Base-by-base conservation (phyloP, 2,329 filamentous ascomycete genomes). In the Colletotrichum eremochloae region DNA sequence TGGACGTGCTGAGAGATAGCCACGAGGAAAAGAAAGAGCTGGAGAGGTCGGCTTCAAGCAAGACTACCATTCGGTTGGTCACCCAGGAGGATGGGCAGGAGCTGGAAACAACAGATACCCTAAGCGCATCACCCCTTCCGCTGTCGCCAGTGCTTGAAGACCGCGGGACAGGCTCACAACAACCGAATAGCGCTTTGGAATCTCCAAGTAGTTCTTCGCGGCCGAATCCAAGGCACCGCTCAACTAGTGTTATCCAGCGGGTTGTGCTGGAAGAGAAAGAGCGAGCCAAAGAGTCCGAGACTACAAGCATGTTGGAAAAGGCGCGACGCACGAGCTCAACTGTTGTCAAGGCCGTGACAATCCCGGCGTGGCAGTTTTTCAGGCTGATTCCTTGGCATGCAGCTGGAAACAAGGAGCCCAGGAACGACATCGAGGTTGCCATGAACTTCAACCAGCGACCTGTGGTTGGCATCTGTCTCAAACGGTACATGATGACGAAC, bases 341-440 rank as follows among this genome's bases (percentile, higher is more conserved):
- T 2, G 85, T 86, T 68, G 86, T 84, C 76, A 97, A 96, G 78
- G 95, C 97, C 77, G 93, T 98, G 18, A 92, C 96, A 71, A 97
- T 98, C 85, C 96, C 96, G 48, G 96, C 96, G 2, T 98, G 95
- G 95, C 96, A 98, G 78, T 97, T 98, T 79, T 98, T 98, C 83
- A 94, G 93, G 78, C 85, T 98, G 36, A 94, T 98, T 77, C 95
- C 95, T 38, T 98, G 95, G 95, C 95, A 97, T 79, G 94, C 94
- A 1, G 79, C 87, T 4, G 82, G 84, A 5, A 85, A 85, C 72
- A 83, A 80, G 58, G 86, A 89, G 66, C 89, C 89, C 5, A 81
- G 82, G 66, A 90, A 87, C 73, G 93, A 97, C 79, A 88, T 91
- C 2, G 94, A 97, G 77, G 93, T 98, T 12, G 94, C 93, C n/a